Evolutionary conservation across 371 early-diverging fungal species (phyloP), one percentile per base, ranked within the genome.

Genomic region (Lichtheimia ramosa): DNA sequence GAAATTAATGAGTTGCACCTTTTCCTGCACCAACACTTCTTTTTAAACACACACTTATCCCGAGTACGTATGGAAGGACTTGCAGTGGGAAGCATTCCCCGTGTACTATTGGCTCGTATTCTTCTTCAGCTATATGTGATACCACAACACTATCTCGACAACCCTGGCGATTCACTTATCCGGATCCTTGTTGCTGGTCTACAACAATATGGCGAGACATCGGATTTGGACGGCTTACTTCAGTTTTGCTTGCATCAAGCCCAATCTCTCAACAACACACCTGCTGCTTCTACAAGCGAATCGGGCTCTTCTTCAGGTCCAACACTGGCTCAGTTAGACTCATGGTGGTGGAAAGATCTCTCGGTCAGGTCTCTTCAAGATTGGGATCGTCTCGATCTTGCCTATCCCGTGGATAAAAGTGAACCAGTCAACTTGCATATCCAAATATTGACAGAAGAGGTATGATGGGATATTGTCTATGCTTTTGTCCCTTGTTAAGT

Each of bases 211-310:
- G 77, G 77, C 15, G 41, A 71, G 5, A 65, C 73, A 34, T 53
- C 53, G 16, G 64, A 77, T 56, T 39, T 77, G 16, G 52, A 74
- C 56, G 77, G 66, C 42, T 70, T 77, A 51, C 54, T 77, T 5
- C 50, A 65, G 21, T 74, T 70, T 48, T 77, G 77, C 40, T 28
- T 51, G 21, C 50, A 49, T 43, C 48, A 61, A 34, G 39, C 57
- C 53, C 59, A 14, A 18, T 14, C n/a, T 13, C 23, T 42, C 16
- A 49, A 20, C 13, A 51, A 25, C 13, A 14, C 13, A 16, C 28
- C n/a, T 1, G 10, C 6, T 8, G 34, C 34, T 2, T 34, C 34
- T 34, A 34, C 34, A 34, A 34, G 10, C 34, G 34, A 34, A 34
- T 34, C 34, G 34, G 8, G 34, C 10, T 8, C 10, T 2, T 34